Evolutionary conservation across 306 rosid species (phyloP).

Genomic region (Lablab purpureus): DNA sequence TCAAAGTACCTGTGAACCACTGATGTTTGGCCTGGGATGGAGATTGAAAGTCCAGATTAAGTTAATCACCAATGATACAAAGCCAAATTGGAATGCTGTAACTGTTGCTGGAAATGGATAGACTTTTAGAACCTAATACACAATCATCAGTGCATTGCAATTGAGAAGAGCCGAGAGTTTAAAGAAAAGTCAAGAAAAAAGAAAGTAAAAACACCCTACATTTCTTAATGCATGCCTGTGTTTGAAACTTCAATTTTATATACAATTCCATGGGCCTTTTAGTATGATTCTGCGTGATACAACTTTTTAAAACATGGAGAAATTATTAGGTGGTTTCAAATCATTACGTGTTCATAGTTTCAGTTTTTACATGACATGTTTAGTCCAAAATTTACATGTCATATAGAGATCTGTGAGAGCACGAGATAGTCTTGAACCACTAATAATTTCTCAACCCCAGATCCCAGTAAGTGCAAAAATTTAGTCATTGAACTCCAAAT

Average conservation of each 20-base stretch:
- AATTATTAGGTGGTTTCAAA: background rate
- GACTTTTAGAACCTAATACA: constrained; percentile 82
- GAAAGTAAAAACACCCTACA: constrained; percentile 10
- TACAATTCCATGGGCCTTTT: background rate
- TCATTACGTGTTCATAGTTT: background rate
- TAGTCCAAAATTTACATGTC: background rate
- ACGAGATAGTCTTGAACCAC: background rate
- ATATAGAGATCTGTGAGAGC: background rate
- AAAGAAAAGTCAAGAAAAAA: background rate
- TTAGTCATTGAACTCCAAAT: background rate
- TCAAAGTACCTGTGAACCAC: constrained; percentile 60
- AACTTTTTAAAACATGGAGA: background rate
- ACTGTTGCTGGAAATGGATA: constrained; percentile 91
- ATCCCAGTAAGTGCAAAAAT: constrained; percentile 20
- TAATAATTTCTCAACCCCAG: background rate
- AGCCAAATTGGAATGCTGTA: constrained; percentile 69
- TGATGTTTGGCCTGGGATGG: constrained; percentile 65
- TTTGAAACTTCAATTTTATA: constrained; percentile 17
- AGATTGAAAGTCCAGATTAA: constrained; percentile 72
- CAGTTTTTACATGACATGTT: background rate
- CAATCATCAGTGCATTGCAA: constrained; percentile 50
- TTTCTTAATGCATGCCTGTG: background rate
- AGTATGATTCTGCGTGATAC: background rate
- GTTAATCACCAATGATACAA: constrained; percentile 57
- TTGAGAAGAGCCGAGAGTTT: constrained; percentile 44